Evolutionary conservation across 208 protist species (phyloP).

Genomic region (Crithidia thermophila): DNA sequence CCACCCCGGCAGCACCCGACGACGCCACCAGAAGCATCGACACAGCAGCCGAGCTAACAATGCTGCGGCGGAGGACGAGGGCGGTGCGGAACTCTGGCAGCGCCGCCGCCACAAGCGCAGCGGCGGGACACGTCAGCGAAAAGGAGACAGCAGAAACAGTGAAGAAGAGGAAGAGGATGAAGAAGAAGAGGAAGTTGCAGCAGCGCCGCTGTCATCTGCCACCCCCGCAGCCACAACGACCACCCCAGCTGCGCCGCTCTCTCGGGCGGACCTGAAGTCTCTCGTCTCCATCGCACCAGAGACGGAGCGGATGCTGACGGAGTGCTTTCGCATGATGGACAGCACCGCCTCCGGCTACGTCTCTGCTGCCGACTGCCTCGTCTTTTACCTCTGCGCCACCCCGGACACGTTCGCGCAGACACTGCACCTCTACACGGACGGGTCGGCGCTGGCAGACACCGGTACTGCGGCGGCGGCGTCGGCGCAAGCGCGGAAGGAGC

Average conservation of each 20-base stretch:
- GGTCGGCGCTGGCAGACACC: neutral
- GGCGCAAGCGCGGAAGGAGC: neutral
- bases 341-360: conserved; percentile 35
- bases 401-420: conserved; percentile 15
- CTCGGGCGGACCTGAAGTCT: neutral
- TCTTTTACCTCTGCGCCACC: conserved; percentile 38
- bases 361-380: conserved; percentile 31
- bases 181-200: neutral
- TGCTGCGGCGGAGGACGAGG: too few relatives aligned
- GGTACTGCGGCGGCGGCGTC: neutral
- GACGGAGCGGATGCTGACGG: conserved; percentile 35
- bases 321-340: conserved; percentile 64
- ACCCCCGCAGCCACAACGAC: neutral
- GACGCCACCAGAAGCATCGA: neutral
- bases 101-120: neutral
- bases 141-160: neutral
- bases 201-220: neutral
- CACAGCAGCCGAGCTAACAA: conserved; percentile 9
- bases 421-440: conserved; percentile 6
- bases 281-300: conserved; percentile 13
- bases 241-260: neutral
- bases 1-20: neutral
- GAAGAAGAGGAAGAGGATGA: neutral
- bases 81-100: too few relatives aligned
- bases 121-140: neutral